These are phyloP conservation scores for Rehmannia glutinosa DNA, from an alignment of 257 asterid species.

Conservation along the genomic window DNA sequence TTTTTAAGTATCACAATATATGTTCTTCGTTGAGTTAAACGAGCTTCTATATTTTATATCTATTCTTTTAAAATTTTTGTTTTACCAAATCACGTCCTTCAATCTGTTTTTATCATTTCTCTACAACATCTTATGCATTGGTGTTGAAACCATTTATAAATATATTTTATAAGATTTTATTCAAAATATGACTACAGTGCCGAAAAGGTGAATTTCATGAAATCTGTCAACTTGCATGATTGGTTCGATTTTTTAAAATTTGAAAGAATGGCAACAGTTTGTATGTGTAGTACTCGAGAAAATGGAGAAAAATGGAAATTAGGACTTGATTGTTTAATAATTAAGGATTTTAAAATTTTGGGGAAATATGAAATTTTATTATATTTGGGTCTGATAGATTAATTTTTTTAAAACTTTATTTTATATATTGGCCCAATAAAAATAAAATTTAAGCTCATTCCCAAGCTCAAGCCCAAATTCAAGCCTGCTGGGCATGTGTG, in stretches of 20 bases:
- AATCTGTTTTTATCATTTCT: not conserved
- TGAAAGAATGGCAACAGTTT: not conserved
- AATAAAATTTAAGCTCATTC: too few relatives aligned
- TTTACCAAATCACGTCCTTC: not conserved
- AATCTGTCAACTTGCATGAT: not conserved
- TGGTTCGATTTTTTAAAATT: not conserved
- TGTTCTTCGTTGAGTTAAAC: not conserved
- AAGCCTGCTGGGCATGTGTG: too few relatives aligned
- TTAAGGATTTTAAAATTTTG: too few relatives aligned
- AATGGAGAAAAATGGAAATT: too few relatives aligned
- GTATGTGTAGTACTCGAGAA: conserved; percentile 2
- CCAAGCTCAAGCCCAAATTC: too few relatives aligned
- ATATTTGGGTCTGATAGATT: too few relatives aligned
- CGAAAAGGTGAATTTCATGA: not conserved
- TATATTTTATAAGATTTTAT: not conserved
- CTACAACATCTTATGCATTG: not conserved
- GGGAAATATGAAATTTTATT: too few relatives aligned
- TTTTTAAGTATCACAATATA: not conserved
- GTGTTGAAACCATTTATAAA: not conserved
- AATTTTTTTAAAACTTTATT: conserved; percentile 5
- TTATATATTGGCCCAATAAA: conserved; percentile 50
- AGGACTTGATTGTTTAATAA: too few relatives aligned
- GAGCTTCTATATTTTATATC: not conserved
- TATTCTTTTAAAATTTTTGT: not conserved
- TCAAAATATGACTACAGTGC: not conserved